A percentile compares a stretch with the other conserved stretches of the same genome.
Evolutionary conservation across 2,329 filamentous ascomycete species (phyloP).

Genomic region (Arachnomyces sp.): DNA sequence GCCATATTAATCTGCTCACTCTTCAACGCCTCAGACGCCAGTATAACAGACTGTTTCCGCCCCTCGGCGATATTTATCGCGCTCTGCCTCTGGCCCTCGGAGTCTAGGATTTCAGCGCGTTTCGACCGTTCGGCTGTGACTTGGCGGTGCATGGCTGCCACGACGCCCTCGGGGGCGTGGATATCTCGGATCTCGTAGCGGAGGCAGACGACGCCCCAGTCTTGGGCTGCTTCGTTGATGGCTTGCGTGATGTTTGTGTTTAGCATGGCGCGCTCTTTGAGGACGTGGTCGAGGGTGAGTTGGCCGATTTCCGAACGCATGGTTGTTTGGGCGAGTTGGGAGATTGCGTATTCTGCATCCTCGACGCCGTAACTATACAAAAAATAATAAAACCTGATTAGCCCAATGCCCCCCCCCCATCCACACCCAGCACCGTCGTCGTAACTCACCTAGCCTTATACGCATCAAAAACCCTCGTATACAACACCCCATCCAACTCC

Average conservation of each 20-base stretch:
- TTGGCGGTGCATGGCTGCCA: conserved; percentile 96
- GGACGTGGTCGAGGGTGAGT: conserved; percentile 88
- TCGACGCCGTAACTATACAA: conserved; percentile 80
- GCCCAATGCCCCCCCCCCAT: neutral
- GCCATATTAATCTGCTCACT: conserved; percentile 91
- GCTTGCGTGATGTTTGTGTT: conserved; percentile 98
- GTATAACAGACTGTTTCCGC: conserved; percentile 90
- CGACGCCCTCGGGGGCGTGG: conserved; percentile 85
- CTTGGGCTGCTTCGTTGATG: conserved; percentile 94
- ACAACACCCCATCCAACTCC: conserved; percentile 90
- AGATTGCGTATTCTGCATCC: conserved; percentile 97
- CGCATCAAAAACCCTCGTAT: conserved; percentile 92
- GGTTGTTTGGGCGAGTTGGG: conserved; percentile 92
- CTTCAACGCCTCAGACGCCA: conserved; percentile 84
- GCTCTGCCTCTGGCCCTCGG: conserved; percentile 90
- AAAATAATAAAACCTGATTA: conserved; percentile 2
- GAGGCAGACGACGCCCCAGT: conserved; percentile 92
- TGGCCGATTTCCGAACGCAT: conserved; percentile 99
- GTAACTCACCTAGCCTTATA: conserved; percentile 79
- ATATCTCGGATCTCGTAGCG: conserved; percentile 98
- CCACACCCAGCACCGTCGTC: too few species aligned
- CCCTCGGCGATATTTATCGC: conserved; percentile 99
- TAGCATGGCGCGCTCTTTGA: conserved; percentile 91
- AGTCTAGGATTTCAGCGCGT: conserved; percentile 94
- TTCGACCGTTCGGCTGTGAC: conserved; percentile 96